phyloP scores from a whole-genome alignment of 768 basidiomycete genomes.

The Tephrocybe sp. region DNA sequence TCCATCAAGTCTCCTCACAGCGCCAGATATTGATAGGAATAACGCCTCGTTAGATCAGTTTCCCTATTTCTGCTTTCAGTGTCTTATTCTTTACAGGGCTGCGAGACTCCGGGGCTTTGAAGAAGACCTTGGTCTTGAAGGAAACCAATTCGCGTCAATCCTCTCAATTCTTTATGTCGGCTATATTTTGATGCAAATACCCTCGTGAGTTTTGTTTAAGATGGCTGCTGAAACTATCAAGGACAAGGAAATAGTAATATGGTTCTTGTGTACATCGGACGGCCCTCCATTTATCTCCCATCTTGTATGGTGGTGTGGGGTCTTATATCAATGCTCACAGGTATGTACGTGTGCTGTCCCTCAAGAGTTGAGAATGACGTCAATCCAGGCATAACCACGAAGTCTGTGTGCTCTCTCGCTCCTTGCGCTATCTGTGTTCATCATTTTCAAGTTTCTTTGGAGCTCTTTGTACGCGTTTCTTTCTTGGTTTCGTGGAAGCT shows the following conservation, averaged over 20 bases:
- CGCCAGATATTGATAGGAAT: conserved; percentile 65
- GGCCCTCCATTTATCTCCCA: conserved; percentile 68
- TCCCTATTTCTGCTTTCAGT: neutral
- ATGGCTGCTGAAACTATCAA: neutral
- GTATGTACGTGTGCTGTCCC: conserved; percentile 22
- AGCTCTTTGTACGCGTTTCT: conserved; percentile 72
- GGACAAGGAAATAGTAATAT: conserved; percentile 52
- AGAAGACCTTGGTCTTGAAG: conserved; percentile 59
- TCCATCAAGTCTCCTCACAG: neutral
- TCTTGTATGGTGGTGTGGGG: conserved; percentile 76
- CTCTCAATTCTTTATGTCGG: conserved; percentile 70
- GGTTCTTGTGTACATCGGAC: conserved; percentile 68
- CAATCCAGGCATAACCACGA: conserved; percentile 35
- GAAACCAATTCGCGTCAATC: conserved; percentile 63
- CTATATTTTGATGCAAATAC: conserved; percentile 79
- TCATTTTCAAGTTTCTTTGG: conserved; percentile 52
- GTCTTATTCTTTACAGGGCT: conserved; percentile 39
- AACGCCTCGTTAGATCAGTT: conserved; percentile 42
- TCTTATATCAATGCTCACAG: conserved; percentile 50
- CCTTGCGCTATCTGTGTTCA: neutral
- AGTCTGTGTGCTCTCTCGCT: conserved; percentile 20
- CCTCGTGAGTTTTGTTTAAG: conserved; percentile 50
- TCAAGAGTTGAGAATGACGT: neutral
- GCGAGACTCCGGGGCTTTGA: conserved; percentile 74
- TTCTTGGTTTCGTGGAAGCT: conserved; percentile 69